Percentiles rank a stretch among this genome's conserved stretches.
These are phyloP conservation scores for Pyrenochaeta sp. DNA, from an alignment of 2,329 filamentous ascomycete species.

Conservation along the genomic window DNA sequence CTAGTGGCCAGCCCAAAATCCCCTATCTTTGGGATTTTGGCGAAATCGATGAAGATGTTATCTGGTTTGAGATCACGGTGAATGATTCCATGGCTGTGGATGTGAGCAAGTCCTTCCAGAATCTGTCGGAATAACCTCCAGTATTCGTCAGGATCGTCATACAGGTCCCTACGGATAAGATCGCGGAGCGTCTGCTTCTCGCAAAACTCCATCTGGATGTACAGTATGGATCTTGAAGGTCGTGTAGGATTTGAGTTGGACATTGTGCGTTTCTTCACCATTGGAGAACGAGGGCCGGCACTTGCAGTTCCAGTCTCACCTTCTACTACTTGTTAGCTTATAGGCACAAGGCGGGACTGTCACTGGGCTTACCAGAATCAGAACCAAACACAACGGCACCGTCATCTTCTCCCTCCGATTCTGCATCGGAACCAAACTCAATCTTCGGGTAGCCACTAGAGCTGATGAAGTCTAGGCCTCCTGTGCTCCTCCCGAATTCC, in stretches of 20 bases:
- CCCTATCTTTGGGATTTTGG: conserved; percentile 92
- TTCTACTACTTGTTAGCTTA: conserved; percentile 44
- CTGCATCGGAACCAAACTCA: conserved; percentile 74
- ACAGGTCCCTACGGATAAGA: conserved; percentile 78
- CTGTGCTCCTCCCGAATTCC: conserved; percentile 76
- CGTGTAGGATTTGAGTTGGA: conserved; percentile 59
- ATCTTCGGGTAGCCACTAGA: conserved; percentile 80
- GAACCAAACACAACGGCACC: conserved; percentile 48
- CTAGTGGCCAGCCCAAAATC: conserved; percentile 96
- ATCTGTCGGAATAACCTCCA: conserved; percentile 94
- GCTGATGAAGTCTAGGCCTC: conserved; percentile 87
- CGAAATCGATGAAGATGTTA: conserved; percentile 93
- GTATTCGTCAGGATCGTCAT: conserved; percentile 76
- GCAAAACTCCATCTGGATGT: conserved; percentile 99
- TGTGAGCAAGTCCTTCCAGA: conserved; percentile 86
- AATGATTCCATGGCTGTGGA: conserved; percentile 90
- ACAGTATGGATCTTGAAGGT: conserved; percentile 76
- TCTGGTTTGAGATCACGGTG: conserved; percentile 97
- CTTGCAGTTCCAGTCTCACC: conserved; percentile 54
- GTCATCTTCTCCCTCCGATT: conserved; percentile 49
- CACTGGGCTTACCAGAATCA: conserved; percentile 43
- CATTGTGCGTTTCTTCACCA: conserved; percentile 48
- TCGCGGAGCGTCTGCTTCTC: conserved; percentile 92
- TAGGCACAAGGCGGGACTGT: not conserved
- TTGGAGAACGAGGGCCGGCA: conserved; percentile 44